phyloP scores from a whole-genome alignment of 768 basidiomycete genomes.

The Cystobasidium tubakii region DNA sequence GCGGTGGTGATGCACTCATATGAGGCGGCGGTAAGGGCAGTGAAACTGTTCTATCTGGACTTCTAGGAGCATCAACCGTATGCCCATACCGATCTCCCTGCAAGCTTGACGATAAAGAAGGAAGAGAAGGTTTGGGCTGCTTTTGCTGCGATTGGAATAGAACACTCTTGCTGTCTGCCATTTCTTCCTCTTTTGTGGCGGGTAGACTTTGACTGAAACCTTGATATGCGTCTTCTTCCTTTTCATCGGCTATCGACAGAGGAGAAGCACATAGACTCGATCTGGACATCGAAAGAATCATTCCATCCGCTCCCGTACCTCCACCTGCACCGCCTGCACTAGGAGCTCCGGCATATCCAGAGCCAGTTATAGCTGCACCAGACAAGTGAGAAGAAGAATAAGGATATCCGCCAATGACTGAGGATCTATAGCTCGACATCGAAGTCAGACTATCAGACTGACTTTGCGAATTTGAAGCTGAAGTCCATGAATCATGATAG shows the following conservation, averaged over 20 bases:
- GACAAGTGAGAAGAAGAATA: neutral
- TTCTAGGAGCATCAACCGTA: neutral
- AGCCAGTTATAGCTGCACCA: neutral
- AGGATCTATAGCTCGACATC: neutral
- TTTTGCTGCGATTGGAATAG: neutral
- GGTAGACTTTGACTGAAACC: neutral
- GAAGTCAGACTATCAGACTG: slow-evolving; percentile 15
- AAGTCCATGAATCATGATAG: neutral
- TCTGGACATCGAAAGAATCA: slow-evolving; percentile 12
- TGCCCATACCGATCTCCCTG: neutral
- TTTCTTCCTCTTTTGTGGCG: neutral
- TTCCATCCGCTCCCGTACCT: slow-evolving; percentile 2
- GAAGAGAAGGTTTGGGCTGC: neutral
- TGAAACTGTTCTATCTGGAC: neutral
- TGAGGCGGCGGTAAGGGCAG: neutral
- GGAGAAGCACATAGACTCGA: slow-evolving; percentile 1
- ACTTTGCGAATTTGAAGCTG: slow-evolving; percentile 12
- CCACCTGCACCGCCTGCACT: neutral
- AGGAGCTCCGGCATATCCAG: neutral
- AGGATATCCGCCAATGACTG: neutral
- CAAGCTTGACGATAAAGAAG: slow-evolving; percentile 4
- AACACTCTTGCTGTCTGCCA: neutral
- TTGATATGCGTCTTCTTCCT: neutral
- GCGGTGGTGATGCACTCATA: neutral
- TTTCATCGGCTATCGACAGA: neutral